These are phyloP conservation scores for Bodo saltans DNA, from an alignment of 78 protist species.

Conservation along the genomic window DNA sequence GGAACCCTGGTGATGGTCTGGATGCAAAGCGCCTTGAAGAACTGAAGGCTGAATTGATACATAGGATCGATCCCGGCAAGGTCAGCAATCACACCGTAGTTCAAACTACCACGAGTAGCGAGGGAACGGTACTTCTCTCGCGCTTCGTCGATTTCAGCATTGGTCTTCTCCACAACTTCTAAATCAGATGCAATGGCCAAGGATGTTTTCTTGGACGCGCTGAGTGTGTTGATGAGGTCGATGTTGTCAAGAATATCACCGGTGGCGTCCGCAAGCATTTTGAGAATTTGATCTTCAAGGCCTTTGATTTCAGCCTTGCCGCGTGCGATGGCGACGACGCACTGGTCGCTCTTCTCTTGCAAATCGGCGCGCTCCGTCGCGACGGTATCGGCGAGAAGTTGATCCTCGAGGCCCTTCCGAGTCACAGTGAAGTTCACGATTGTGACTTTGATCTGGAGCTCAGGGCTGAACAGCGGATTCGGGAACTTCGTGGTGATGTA, in stretches of 20 bases:
- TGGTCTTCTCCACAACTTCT: conserved; percentile 33
- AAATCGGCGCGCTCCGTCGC: conserved; percentile 56
- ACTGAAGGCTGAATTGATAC: conserved; percentile 66
- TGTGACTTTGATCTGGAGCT: conserved; percentile 62
- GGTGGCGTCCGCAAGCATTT: conserved; percentile 32
- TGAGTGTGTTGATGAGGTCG: conserved; percentile 64
- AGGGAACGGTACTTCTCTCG: conserved; percentile 54
- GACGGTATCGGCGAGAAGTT: conserved; percentile 63
- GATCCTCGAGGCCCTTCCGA: conserved; percentile 55
- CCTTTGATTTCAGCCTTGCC: conserved; percentile 43
- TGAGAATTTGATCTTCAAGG: conserved; percentile 56
- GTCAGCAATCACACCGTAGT: conserved; percentile 71
- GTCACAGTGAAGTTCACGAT: conserved; percentile 80
- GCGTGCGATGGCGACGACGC: conserved; percentile 45
- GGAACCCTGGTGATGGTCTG: background rate
- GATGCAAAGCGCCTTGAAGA: conserved; percentile 47
- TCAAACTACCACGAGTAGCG: conserved; percentile 66
- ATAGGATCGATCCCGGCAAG: conserved; percentile 55
- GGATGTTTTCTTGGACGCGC: conserved; percentile 29
- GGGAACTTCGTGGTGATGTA: conserved; percentile 66
- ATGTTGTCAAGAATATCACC: conserved; percentile 74
- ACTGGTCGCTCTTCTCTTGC: conserved; percentile 46
- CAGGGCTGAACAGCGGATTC: conserved; percentile 71
- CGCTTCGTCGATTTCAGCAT: conserved; percentile 25
- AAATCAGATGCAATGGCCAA: background rate